Evolutionary conservation across 441 rosid species (phyloP).

Genomic region (Populus hybrid): DNA sequence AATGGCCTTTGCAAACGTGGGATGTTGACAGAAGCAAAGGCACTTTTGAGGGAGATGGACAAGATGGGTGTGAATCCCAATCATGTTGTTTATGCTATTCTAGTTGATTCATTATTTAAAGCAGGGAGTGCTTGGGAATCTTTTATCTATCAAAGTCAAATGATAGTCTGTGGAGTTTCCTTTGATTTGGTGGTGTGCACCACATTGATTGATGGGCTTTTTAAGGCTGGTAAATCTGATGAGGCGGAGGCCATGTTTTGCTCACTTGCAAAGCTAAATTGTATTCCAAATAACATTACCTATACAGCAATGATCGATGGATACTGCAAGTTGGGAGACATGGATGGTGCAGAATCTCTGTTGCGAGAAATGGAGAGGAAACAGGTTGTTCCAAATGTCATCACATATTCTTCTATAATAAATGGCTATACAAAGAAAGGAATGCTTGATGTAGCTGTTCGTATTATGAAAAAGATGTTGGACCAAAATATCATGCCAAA

Average conservation of each 20-base stretch:
- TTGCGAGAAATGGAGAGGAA: conserved; percentile 61
- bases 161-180: conserved; percentile 69
- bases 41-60: conserved; percentile 66
- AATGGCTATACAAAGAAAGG: conserved; percentile 71
- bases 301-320: conserved; percentile 78
- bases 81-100: conserved; percentile 58
- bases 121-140: conserved; percentile 50
- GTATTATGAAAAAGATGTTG: conserved; percentile 54
- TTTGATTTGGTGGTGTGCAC: conserved; percentile 81
- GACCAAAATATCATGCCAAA: conserved; percentile 50
- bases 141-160: conserved; percentile 66
- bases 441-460: conserved; percentile 66
- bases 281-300: conserved; percentile 52
- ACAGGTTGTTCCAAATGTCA: conserved; percentile 44
- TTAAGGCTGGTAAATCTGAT: conserved; percentile 53
- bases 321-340: conserved; percentile 64
- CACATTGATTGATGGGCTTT: conserved; percentile 72
- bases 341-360: conserved; percentile 49
- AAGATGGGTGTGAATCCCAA: conserved; percentile 69
- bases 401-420: conserved; percentile 67
- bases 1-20: conserved; percentile 72
- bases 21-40: conserved; percentile 54
- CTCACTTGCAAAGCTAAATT: conserved; percentile 42
- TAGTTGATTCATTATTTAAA: conserved; percentile 71
- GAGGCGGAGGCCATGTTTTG: conserved; percentile 64